phyloP scores from a whole-genome alignment of 2,329 filamentous ascomycete species.

The Didymella sp. region DNA sequence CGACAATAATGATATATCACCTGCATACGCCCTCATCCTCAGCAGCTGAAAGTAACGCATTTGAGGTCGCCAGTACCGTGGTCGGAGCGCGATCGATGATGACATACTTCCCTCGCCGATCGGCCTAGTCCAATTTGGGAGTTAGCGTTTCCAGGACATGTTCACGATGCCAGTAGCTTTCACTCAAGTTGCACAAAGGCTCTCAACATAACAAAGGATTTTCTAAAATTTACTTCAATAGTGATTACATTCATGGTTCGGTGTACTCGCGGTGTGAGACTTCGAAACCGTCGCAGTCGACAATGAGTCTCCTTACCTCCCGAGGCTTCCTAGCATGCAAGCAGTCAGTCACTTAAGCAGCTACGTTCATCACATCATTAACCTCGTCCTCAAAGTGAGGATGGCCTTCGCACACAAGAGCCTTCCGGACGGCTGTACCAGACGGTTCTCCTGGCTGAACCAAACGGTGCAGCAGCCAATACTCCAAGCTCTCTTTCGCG shows the following conservation, averaged over 20 bases:
- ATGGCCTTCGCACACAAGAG: neutral
- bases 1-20: neutral
- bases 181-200: neutral
- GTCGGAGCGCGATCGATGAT: conserved; percentile 40
- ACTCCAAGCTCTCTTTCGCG: neutral
- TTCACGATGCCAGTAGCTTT: neutral
- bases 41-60: neutral
- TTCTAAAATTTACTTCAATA: neutral
- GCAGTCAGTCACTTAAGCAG: neutral
- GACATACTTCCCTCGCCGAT: conserved; percentile 37
- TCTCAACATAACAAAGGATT: neutral
- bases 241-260: neutral
- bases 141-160: neutral
- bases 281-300: neutral
- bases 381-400: neutral
- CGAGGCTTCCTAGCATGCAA: neutral
- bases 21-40: conserved; percentile 12
- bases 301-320: neutral
- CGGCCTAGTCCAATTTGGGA: conserved; percentile 22
- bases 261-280: neutral
- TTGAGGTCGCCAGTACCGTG: conserved; percentile 14
- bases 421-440: neutral
- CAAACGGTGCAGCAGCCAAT: neutral
- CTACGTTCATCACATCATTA: neutral
- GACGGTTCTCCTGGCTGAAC: neutral